Evolutionary conservation across 352 stramenopile species (phyloP), one percentile per base, ranked within the genome.

Genomic region (Globisporangium uncinulatum): DNA sequence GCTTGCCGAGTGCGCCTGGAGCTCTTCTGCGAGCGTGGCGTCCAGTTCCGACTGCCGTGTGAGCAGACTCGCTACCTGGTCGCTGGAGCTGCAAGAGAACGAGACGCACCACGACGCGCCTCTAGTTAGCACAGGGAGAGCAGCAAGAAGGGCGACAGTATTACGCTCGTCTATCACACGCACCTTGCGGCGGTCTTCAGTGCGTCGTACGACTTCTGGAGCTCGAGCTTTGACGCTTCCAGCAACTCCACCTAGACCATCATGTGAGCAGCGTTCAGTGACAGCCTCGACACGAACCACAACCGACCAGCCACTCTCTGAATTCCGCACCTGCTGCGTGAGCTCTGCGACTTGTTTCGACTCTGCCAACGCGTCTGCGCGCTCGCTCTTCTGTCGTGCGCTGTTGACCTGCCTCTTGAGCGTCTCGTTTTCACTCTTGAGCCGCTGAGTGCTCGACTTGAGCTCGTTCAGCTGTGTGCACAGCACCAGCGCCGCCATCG

Each of bases 381-480:
- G 68, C 49, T 80, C 72, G 36, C 48, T 62, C 56, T 63, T 58
- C n/a, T 61, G 66, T 13, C 59, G 67, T 24, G 73, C 76, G 44
- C 69, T 66, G 10, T 83, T 63, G 9, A 87, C 51, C 47, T 85
- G 64, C 43, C 70, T 54, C 54, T 80, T 81, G 9, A 90, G 55
- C 0, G 67, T 71, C 21, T 58, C 59, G n/a, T 82, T 76, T 46
- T 88, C 75, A 29, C 69, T 67, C 21, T 71, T 79, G n/a, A 73
- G 51, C 7, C 69, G 64, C 51, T 83, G 67, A 14, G 83, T 56
- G 14, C 74, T 60, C 3, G 75, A 70, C 42, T 89, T 93, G 10
- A 77, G 41, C 63, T 90, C 83, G 11, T 48, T 61, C 37, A 92
- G 44, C 82, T 92, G 45, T n/a, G 56, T 19, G 39, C 24, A 34